Conservation (phyloP, 306 rosid species). For the Inga leiocalycina region DNA sequence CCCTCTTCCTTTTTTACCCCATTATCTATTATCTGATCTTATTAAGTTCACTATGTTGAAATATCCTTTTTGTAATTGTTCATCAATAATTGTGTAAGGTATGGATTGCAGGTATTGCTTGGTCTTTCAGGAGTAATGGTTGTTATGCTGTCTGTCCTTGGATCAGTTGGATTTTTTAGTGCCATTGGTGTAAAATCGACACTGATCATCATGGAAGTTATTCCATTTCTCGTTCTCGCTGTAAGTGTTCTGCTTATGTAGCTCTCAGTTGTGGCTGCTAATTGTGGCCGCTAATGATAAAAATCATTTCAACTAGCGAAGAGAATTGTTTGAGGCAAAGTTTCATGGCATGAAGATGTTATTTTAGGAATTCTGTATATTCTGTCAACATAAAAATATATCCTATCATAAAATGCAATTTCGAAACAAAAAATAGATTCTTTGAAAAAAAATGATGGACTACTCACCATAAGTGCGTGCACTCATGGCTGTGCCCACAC, state of each 20-base stretch:
- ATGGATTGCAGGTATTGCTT: conserved; percentile 75
- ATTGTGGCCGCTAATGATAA: neutral
- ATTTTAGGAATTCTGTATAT: neutral
- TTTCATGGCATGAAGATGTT: neutral
- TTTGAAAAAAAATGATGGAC: neutral
- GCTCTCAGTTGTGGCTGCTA: neutral
- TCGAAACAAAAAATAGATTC: neutral
- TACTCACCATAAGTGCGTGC: neutral
- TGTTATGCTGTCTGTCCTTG: conserved; percentile 94
- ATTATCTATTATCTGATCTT: conserved; percentile 13
- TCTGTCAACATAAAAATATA: neutral
- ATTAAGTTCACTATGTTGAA: conserved; percentile 6
- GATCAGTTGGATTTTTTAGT: conserved; percentile 92
- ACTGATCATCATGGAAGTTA: conserved; percentile 96
- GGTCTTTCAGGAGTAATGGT: conserved; percentile 94
- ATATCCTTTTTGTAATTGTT: conserved; percentile 8
- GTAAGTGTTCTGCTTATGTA: conserved; percentile 62
- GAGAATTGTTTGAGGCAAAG: neutral
- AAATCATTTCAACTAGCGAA: neutral
- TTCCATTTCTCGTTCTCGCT: conserved; percentile 97
- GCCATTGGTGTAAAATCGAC: conserved; percentile 94
- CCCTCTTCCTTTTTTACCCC: neutral
- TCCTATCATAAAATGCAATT: neutral
- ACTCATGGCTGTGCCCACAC: neutral
- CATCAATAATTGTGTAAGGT: conserved; percentile 28